Evolutionary conservation across 2,329 filamentous ascomycete genomes (phyloP).

Genomic region (Didymella keratinophila): DNA sequence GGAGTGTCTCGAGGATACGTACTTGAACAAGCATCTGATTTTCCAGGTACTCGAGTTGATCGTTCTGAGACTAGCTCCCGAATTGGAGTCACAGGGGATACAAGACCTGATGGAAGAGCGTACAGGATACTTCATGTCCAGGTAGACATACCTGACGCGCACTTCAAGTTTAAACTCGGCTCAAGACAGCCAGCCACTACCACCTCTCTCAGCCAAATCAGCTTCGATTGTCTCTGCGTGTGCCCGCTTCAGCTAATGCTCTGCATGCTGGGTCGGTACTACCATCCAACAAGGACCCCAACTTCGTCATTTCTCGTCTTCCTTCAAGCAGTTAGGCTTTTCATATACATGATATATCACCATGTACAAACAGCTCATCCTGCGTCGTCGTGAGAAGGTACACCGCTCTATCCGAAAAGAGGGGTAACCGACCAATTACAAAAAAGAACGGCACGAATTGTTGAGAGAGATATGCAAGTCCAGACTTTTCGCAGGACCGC

Average conservation of each 20-base stretch:
- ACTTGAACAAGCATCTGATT: constrained; percentile 91
- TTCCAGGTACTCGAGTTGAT: constrained; percentile 83
- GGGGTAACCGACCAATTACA: constrained; percentile 37
- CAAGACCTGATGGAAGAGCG: constrained; percentile 78
- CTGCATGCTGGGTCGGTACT: background rate
- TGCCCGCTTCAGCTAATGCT: background rate
- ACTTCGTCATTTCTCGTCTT: background rate
- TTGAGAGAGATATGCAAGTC: constrained; percentile 39
- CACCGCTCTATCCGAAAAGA: constrained; percentile 40
- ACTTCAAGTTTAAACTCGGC: background rate
- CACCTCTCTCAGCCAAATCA: background rate
- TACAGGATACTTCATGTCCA: constrained; percentile 53
- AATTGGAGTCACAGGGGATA: constrained; percentile 76
- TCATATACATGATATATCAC: constrained; percentile 22
- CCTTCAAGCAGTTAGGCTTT: constrained; percentile 7
- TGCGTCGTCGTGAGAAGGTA: constrained; percentile 36
- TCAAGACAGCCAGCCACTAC: background rate
- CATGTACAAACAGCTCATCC: constrained; percentile 43
- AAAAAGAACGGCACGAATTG: constrained; percentile 35
- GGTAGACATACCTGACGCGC: constrained; percentile 1
- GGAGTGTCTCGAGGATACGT: constrained; percentile 78
- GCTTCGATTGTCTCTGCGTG: too few relatives aligned
- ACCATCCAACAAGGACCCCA: background rate
- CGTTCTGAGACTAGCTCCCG: constrained; percentile 83
- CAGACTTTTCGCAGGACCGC: constrained; percentile 26